phyloP scores from a whole-genome alignment of 768 basidiomycete species.

The Leccinum disarticulatum region DNA sequence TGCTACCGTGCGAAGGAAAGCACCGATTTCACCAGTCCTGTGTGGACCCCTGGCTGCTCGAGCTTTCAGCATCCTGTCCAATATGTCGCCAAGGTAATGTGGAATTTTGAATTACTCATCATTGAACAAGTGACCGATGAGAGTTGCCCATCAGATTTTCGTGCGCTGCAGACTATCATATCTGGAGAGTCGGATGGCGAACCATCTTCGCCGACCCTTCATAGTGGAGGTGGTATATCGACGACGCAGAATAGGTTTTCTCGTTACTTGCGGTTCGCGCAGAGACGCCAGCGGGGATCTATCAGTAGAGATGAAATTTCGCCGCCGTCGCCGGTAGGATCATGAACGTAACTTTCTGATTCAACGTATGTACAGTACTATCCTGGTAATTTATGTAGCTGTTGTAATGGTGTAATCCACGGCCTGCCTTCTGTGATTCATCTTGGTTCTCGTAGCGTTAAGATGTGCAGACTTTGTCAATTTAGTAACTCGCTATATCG shows the following conservation, averaged over 20 bases:
- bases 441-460: background rate
- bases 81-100: constrained; percentile 83
- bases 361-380: background rate
- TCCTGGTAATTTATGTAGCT: background rate
- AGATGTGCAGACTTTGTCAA: background rate
- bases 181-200: constrained; percentile 32
- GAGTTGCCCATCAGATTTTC: constrained; percentile 45
- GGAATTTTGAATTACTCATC: background rate
- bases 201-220: constrained; percentile 5
- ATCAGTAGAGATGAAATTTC: constrained; percentile 34
- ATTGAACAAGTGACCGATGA: background rate
- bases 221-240: constrained; percentile 17
- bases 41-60: constrained; percentile 91
- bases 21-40: constrained; percentile 89
- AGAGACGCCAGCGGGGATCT: constrained; percentile 45
- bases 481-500: background rate
- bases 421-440: no score
- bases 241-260: constrained; percentile 49
- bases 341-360: constrained; percentile 5
- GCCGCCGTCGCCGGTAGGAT: background rate
- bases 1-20: constrained; percentile 88
- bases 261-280: constrained; percentile 55
- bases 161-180: constrained; percentile 59
- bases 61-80: constrained; percentile 88
- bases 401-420: background rate